A percentile compares a stretch with the other conserved stretches of the same genome.
These are phyloP conservation scores for Persicaria maculosa DNA, from an alignment of 148 eudicot species.

Conservation along the genomic window DNA sequence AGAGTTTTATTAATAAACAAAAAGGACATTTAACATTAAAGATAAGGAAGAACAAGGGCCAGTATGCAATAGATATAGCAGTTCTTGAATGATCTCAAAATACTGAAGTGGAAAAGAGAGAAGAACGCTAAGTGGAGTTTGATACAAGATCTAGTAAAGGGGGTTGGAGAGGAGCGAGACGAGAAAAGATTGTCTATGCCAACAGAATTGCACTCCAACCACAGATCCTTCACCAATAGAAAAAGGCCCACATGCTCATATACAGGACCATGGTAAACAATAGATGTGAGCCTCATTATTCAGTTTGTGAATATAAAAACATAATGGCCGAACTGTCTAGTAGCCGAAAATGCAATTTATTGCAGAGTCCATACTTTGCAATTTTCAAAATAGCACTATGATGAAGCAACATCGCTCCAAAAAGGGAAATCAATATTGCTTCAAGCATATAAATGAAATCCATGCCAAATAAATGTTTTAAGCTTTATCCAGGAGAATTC, in stretches of 20 bases:
- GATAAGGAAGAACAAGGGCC: background rate
- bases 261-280: background rate
- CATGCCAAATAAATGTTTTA: background rate
- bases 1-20: background rate
- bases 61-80: background rate
- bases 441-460: background rate
- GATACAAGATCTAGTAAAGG: background rate
- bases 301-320: background rate
- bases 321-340: background rate
- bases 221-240: no score
- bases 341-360: background rate
- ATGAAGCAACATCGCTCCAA: background rate
- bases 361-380: constrained; percentile 2
- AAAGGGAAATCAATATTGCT: background rate
- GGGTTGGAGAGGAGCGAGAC: background rate
- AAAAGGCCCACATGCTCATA: background rate
- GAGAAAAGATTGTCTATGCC: background rate
- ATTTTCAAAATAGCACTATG: background rate
- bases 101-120: no score
- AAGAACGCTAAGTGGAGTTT: background rate
- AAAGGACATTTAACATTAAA: background rate
- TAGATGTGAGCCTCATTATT: background rate
- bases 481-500: background rate
- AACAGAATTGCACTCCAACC: background rate
- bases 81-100: background rate